Evolutionary conservation across 441 rosid species (phyloP), one percentile per base, ranked within the genome.

Genomic region (Cnidoscolus chayamansa): DNA sequence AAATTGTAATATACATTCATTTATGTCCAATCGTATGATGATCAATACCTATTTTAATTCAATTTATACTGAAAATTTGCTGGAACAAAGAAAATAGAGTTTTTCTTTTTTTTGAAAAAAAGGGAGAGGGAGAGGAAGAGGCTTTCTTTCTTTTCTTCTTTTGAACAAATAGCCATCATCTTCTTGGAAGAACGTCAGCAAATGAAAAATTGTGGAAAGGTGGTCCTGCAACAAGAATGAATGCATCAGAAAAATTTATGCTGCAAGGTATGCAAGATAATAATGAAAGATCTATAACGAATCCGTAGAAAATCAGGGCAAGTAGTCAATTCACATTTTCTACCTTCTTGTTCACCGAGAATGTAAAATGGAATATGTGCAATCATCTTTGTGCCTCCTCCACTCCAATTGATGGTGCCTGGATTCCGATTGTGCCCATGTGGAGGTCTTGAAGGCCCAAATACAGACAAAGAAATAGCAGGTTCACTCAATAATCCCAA

Each of bases 151-250:
- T 31, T 58, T 20, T 35, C 5, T 4, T n/a, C 7, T 7, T 20
- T 55, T 58, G n/a, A 30, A 61, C 20, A 56, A 37, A 15, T 19
- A 35, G 69, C 67, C 48, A 67, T 84, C 78, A 75, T 84, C 81
- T 79, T 74, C 80, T 77, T 51, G 91, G 89, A 70, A 91, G 77
- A 57, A 91, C 66, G 67, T 91, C 96, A 17, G 97, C 80, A 67
- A 93, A 84, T 10, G 90, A 83, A 79, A 85, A 95, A 72, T 93
- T 97, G 80, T 90, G 98, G 83, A 89, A 93, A 9, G 99, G 97
- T 32, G 97, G 97, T 79, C 97, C 99, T 95, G 90, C 82, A 79
- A 64, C 49, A 51, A 31, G 51, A 19, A 54, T 20, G 20, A 47
- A 51, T 51, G 48, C 58, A 40, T 4, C 4, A 70, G 25, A 25